Base-by-base conservation (phyloP, 768 basidiomycete species). In the Lentinula detonsa region DNA sequence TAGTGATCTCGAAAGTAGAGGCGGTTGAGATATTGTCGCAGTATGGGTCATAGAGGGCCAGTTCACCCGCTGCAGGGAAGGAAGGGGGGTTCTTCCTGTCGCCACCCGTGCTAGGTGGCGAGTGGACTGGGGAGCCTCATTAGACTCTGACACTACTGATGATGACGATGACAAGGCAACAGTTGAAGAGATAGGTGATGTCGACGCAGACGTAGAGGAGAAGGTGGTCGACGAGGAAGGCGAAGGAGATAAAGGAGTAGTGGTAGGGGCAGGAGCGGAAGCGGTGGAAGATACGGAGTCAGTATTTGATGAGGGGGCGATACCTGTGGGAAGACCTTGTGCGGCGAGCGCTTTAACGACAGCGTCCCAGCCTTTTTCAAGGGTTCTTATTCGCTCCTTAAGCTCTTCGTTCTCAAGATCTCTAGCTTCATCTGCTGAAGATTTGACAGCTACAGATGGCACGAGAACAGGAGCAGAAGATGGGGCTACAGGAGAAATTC, bases 21-120 rank as follows among this genome's bases (percentile, higher is more conserved):
- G 68, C 57, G 16, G 64, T 62, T 69, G 66, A 50, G 21, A 62
- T 61, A 43, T 28, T 40, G 62, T 60, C 21, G 64, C 21, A 56
- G 64, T 60, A 50, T 63, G 54, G 59, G 68, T 62, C 63, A 69
- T 70, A 58, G 65, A 78, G 76, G 72, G 74, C 70, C 78, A 78
- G 76, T 76, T 87, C 89, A 90, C 91, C 92, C 91, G 92, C 92
- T 94, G 92, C 92, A 87, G 90, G 92, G 92, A 80, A 80, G 81
- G 75, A 68, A 81, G 70, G 72, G 75, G 75, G 76, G 74, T 67
- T 75, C 71, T 75, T 71, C 76, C 81, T 79, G 82, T 86, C 92
- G 84, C 92, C 92, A 94, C 88, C 92, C 92, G 92, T 94, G 92
- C 92, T 88, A 90, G 88, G 87, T 94, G 92, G 92, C 92, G 86